Evolutionary conservation across 164 flowering plant species (phyloP).

Genomic region (Aristolochia californica): DNA sequence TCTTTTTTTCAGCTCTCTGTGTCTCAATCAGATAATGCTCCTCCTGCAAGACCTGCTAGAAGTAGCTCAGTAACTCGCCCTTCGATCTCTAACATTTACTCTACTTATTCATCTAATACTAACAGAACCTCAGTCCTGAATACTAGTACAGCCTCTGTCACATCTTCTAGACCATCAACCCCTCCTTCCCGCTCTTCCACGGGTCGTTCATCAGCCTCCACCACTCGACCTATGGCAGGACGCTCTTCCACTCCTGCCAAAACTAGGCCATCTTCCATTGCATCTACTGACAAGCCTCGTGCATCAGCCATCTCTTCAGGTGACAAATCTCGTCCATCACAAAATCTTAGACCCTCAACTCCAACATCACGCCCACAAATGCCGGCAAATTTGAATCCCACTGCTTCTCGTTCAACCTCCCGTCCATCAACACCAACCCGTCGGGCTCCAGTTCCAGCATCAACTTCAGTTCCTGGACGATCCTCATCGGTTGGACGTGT

Average conservation of each 20-base stretch:
- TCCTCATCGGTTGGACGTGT: slow-evolving; percentile 49
- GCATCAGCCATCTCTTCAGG: slow-evolving; percentile 29
- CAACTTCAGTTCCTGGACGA: slow-evolving; percentile 27
- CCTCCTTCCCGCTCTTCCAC: slow-evolving; percentile 48
- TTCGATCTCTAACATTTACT: slow-evolving; percentile 32
- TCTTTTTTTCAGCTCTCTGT: slow-evolving; percentile 58
- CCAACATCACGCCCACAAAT: slow-evolving; percentile 63
- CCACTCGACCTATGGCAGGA: slow-evolving; percentile 42
- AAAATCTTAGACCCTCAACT: slow-evolving; percentile 69
- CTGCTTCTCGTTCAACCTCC: slow-evolving; percentile 41
- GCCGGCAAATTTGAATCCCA: slow-evolving; percentile 38
- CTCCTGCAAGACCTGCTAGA: slow-evolving; percentile 55
- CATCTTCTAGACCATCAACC: slow-evolving; percentile 80
- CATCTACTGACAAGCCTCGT: slow-evolving; percentile 43
- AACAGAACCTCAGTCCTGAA: slow-evolving; percentile 59
- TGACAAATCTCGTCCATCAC: slow-evolving; percentile 47
- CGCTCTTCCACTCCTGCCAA: slow-evolving; percentile 72
- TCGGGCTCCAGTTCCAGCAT: slow-evolving; percentile 36
- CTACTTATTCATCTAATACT: slow-evolving; percentile 36
- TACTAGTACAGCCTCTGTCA: slow-evolving; percentile 85
- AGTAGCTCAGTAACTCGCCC: slow-evolving; percentile 87
- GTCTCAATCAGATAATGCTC: slow-evolving; percentile 54
- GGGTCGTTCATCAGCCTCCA: slow-evolving; percentile 62
- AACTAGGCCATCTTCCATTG: slow-evolving; percentile 36
- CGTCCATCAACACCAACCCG: slow-evolving; percentile 91